Conservation (phyloP, 108 stramenopile genomes). For the Nitzschia palea region DNA sequence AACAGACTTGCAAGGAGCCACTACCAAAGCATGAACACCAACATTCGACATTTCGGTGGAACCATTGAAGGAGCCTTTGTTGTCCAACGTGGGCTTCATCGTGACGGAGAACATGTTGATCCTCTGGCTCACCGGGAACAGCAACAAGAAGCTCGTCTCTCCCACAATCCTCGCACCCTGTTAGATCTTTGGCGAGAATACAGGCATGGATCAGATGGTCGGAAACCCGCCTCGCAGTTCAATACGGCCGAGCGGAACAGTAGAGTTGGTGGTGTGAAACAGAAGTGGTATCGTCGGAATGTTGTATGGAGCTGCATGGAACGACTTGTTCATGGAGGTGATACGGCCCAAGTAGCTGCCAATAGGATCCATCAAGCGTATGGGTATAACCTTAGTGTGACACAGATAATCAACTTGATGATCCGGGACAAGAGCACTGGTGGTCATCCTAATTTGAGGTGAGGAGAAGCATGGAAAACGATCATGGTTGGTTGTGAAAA, state of each 20-base stretch:
- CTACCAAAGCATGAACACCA: not conserved
- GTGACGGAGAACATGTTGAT: too few species aligned
- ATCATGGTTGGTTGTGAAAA: too few species aligned
- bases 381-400: not conserved
- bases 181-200: constrained; percentile 5
- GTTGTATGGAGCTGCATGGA: not conserved
- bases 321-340: not conserved
- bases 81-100: too few species aligned
- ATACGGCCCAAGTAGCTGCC: not conserved
- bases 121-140: too few species aligned
- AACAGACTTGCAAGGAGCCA: too few species aligned
- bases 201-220: not conserved
- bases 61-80: not conserved
- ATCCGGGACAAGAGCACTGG: not conserved
- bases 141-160: too few species aligned
- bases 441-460: not conserved
- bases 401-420: not conserved
- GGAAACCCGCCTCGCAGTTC: not conserved
- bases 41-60: not conserved
- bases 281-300: not conserved
- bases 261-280: not conserved
- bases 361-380: not conserved
- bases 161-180: too few species aligned
- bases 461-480: too few species aligned
- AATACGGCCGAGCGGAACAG: not conserved